These are phyloP conservation scores for Pichia sp. DNA, from an alignment of 1,139 yeast genomes.

Conservation along the genomic window DNA sequence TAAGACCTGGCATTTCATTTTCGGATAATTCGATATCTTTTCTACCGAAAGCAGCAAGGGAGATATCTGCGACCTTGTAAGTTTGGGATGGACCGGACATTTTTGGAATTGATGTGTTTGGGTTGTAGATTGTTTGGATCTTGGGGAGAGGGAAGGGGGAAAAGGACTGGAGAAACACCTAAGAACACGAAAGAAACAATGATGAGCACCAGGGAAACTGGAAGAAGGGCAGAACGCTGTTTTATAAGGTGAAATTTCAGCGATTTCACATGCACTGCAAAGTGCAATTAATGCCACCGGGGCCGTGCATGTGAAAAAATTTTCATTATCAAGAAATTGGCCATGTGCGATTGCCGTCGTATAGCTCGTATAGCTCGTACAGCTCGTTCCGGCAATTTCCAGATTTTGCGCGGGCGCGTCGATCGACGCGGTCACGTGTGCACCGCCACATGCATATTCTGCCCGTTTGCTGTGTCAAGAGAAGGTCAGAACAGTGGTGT, in stretches of 20 bases:
- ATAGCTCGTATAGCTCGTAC: too few species aligned
- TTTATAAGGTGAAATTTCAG: too few species aligned
- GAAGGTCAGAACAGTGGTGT: too few species aligned
- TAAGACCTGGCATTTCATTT: slow-evolving; percentile 99
- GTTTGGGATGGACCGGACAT: slow-evolving; percentile 63
- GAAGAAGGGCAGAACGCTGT: too few species aligned
- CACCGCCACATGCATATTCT: too few species aligned
- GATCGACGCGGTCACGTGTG: too few species aligned
- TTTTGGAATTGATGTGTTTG: background rate
- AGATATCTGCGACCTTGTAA: slow-evolving; percentile 98
- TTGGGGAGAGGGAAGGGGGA: background rate
- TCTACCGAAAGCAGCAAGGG: slow-evolving; percentile 99
- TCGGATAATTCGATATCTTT: slow-evolving; percentile 99
- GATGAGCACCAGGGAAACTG: background rate
- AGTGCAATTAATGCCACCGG: too few species aligned
- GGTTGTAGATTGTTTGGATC: background rate
- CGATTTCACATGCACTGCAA: background rate
- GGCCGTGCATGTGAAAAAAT: background rate
- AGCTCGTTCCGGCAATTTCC: too few species aligned
- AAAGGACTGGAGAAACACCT: background rate
- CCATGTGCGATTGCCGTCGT: too few species aligned
- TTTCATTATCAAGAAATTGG: background rate
- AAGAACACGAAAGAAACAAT: background rate
- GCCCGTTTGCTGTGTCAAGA: too few species aligned
- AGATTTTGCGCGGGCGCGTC: too few species aligned